phyloP scores from a whole-genome alignment of 2,329 filamentous ascomycete species.

The Massarina eburnea region DNA sequence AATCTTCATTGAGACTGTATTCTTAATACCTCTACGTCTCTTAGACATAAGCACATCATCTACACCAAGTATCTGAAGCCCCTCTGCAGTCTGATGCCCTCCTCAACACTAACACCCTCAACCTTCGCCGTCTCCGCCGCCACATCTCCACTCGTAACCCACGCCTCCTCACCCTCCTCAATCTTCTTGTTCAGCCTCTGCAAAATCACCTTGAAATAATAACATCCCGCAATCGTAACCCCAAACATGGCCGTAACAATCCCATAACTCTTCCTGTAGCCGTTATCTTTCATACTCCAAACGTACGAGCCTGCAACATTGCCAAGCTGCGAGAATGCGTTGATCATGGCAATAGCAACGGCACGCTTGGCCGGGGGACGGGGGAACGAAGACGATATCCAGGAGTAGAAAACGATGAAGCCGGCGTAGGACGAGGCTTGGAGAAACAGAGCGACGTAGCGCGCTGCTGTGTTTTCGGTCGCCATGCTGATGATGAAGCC shows the following conservation, averaged over 20 bases:
- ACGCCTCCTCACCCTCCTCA: constrained; percentile 31
- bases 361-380: constrained; percentile 63
- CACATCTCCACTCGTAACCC: constrained; percentile 30
- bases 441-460: constrained; percentile 39
- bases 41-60: no score
- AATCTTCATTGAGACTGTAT: no score
- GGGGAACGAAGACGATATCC: constrained; percentile 46
- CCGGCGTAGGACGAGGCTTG: constrained; percentile 44
- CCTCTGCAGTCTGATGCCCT: constrained; percentile 27
- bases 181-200: constrained; percentile 34
- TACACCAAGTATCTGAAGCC: constrained; percentile 39
- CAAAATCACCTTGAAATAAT: constrained; percentile 31
- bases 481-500: constrained; percentile 47
- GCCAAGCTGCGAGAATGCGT: constrained; percentile 49
- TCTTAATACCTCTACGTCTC: no score
- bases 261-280: constrained; percentile 65
- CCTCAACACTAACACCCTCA: constrained; percentile 32
- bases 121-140: constrained; percentile 31
- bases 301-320: constrained; percentile 61
- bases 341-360: constrained; percentile 63
- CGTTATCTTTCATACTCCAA: constrained; percentile 61
- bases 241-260: constrained; percentile 68
- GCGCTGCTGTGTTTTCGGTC: constrained; percentile 30
- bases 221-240: constrained; percentile 57
- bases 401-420: constrained; percentile 43